A percentile compares a stretch with the other conserved stretches of the same genome.
Evolutionary conservation across 176 grass and related monocot genomes (phyloP).

Genomic region (Chrysopogon serrulatus): DNA sequence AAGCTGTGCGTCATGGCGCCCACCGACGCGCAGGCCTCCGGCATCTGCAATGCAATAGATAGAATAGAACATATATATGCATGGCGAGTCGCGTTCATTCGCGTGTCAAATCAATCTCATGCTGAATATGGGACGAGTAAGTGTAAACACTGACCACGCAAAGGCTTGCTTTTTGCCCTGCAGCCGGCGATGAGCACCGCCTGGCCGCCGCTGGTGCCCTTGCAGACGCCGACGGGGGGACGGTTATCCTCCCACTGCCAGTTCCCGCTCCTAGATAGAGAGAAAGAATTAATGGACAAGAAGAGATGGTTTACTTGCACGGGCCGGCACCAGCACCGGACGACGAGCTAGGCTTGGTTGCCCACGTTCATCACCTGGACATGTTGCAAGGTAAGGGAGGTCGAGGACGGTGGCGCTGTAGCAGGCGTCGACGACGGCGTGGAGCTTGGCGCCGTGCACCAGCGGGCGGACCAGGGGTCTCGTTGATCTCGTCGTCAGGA

Average conservation of each 20-base stretch:
- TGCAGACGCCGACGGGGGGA: too few relatives aligned
- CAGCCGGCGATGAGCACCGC: too few relatives aligned
- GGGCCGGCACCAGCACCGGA: too few relatives aligned
- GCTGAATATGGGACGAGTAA: too few relatives aligned
- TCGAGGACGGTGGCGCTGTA: constrained; percentile 82
- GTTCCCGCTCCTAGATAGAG: too few relatives aligned
- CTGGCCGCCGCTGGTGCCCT: too few relatives aligned
- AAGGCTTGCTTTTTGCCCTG: too few relatives aligned
- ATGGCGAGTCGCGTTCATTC: background rate
- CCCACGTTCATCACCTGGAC: constrained; percentile 19
- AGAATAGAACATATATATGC: too few relatives aligned
- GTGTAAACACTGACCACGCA: constrained; percentile 24
- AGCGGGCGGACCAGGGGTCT: constrained; percentile 70
- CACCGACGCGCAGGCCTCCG: background rate
- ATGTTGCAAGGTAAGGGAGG: constrained; percentile 65
- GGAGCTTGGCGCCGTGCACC: constrained; percentile 40
- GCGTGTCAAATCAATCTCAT: background rate
- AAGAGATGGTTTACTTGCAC: too few relatives aligned
- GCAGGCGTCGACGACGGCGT: constrained; percentile 71
- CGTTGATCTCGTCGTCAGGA: constrained; percentile 86
- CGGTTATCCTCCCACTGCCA: too few relatives aligned
- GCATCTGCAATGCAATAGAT: constrained; percentile 28
- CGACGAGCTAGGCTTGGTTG: too few relatives aligned
- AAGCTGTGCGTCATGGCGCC: constrained; percentile 98
- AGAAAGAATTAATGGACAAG: too few relatives aligned